Percentiles rank a stretch among this genome's conserved stretches.
Conservation (phyloP, 1,284 basidiomycete genomes). For the Rhodotorula mucilaginosa region DNA sequence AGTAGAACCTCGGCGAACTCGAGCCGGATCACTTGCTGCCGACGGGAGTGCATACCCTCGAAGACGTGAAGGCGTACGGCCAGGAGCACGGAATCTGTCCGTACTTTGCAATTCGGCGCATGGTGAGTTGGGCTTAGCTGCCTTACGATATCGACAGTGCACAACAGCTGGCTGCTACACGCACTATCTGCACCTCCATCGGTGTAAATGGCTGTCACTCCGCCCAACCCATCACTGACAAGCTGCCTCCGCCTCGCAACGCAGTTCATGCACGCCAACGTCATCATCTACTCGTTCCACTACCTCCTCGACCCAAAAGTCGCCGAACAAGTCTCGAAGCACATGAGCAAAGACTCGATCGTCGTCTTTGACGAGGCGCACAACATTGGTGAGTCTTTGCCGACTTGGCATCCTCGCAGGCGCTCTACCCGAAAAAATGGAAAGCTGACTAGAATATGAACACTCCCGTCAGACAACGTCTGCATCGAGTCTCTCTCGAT, state of each 20-base stretch:
- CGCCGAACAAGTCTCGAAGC: constrained; percentile 96
- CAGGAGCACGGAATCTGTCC: constrained; percentile 84
- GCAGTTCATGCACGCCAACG: constrained; percentile 90
- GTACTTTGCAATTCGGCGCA: constrained; percentile 93
- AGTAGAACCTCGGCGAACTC: constrained; percentile 68
- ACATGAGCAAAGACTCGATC: constrained; percentile 95
- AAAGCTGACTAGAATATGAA: no score
- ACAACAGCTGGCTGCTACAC: no score
- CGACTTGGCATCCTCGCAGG: background rate
- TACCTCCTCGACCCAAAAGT: constrained; percentile 99
- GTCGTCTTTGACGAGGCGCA: constrained; percentile 99
- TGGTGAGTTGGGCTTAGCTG: constrained; percentile 61
- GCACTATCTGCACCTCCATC: no score
- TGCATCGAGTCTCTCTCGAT: constrained; percentile 98
- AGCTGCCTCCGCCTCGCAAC: no score
- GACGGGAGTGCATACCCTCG: constrained; percentile 87
- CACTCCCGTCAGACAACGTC: constrained; percentile 74
- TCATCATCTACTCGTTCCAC: constrained; percentile 99
- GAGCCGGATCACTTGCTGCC: constrained; percentile 84
- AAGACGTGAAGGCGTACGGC: constrained; percentile 87
- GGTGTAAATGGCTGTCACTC: no score
- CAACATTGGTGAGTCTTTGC: constrained; percentile 76
- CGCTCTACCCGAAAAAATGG: no score
- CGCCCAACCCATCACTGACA: no score
- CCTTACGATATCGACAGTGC: background rate